Evolutionary conservation across 495 filamentous ascomycete species (phyloP).

Genomic region (Neurospora tetraspora): DNA sequence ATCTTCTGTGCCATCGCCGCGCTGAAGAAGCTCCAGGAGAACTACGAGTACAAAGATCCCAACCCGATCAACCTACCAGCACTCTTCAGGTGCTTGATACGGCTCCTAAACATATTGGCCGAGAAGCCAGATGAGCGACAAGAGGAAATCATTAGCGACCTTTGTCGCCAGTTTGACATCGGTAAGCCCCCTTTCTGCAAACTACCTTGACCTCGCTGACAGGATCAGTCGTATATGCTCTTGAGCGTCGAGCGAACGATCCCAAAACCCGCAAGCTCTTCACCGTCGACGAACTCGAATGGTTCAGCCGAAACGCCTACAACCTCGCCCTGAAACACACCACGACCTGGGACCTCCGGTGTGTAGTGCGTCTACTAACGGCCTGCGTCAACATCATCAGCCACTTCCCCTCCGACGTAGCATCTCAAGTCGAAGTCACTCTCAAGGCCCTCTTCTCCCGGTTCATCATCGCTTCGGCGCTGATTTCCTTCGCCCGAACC

Average conservation of each 20-base stretch:
- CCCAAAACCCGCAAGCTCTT: constrained; percentile 33
- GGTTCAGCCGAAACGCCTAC: constrained; percentile 73
- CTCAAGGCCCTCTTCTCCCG: constrained; percentile 55
- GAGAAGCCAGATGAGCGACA: constrained; percentile 23
- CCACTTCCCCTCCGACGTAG: constrained; percentile 44
- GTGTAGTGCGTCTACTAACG: constrained; percentile 46
- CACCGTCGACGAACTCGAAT: constrained; percentile 56
- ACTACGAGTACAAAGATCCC: constrained; percentile 39
- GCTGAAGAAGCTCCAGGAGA: constrained; percentile 49
- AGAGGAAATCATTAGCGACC: not conserved
- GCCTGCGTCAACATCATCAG: constrained; percentile 53
- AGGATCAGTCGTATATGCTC: constrained; percentile 31
- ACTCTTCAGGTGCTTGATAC: constrained; percentile 53
- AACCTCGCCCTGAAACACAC: constrained; percentile 58
- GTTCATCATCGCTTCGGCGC: constrained; percentile 54
- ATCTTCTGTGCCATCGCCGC: constrained; percentile 45
- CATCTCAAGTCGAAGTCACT: constrained; percentile 36
- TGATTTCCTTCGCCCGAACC: constrained; percentile 50
- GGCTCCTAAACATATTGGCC: constrained; percentile 47
- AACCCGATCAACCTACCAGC: constrained; percentile 55
- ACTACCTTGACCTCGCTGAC: constrained; percentile 8
- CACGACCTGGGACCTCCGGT: constrained; percentile 40
- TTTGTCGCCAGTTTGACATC: constrained; percentile 1
- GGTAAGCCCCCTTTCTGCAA: not conserved
- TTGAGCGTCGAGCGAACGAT: constrained; percentile 30